phyloP scores from a whole-genome alignment of 2,329 filamentous ascomycete species.

The Seiridium unicorne region DNA sequence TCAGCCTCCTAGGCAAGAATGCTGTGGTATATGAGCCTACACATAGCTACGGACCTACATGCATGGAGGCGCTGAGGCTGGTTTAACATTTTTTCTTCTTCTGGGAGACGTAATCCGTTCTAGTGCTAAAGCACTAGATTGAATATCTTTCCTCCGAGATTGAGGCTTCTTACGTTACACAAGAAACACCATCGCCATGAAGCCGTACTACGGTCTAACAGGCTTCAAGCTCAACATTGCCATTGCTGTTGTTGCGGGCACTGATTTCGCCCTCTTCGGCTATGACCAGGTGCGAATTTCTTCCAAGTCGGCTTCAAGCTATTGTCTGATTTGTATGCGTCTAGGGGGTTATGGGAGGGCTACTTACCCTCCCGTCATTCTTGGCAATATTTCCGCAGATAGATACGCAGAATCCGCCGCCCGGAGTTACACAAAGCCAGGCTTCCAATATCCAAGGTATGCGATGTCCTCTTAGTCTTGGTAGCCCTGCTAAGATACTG shows the following conservation, averaged over 20 bases:
- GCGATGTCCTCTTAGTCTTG: not conserved
- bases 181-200: conserved; percentile 1
- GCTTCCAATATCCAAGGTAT: conserved; percentile 12
- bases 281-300: conserved; percentile 11
- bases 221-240: conserved; percentile 13
- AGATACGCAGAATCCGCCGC: conserved; percentile 10
- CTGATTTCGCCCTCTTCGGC: conserved; percentile 14
- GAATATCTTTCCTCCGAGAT: not conserved
- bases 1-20: not conserved
- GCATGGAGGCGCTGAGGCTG: not conserved
- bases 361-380: conserved; percentile 7
- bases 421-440: conserved; percentile 10
- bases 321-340: not conserved
- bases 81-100: not conserved
- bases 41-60: not conserved
- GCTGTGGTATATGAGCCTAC: not conserved
- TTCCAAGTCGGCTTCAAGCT: too few species aligned
- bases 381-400: conserved; percentile 12
- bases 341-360: conserved; percentile 1
- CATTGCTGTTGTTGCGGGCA: conserved; percentile 13
- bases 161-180: not conserved
- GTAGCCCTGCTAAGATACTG: not conserved
- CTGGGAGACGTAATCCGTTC: too few species aligned
- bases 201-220: conserved; percentile 11
- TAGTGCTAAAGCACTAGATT: too few species aligned